Evolutionary conservation across 2,329 filamentous ascomycete species (phyloP), one percentile per base, ranked within the genome.

Genomic region (Stagonosporopsis vannaccii): DNA sequence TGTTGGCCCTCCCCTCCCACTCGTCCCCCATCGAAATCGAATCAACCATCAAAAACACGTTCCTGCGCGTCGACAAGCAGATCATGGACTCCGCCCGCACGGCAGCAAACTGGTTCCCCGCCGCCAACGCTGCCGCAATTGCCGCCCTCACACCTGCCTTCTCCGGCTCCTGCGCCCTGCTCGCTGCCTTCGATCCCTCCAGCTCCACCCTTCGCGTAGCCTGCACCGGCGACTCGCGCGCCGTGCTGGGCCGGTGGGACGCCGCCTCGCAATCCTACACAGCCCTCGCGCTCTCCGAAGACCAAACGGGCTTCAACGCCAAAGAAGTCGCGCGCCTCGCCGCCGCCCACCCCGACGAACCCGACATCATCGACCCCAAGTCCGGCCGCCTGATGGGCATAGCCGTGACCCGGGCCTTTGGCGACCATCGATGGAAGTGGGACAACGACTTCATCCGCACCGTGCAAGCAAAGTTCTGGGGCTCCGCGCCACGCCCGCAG

Each of bases 391-490:
- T 90, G 0, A 79, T 89, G 56, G 88, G 89, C 1, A 64, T 84
- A 1, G 80, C 86, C 36, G 81, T 89, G 1, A 86, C 87, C 0
- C 81, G 88, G 5, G 87, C 86, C 0, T 90, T 91, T 67, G 89
- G 89, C 15, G 88, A 91, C 68, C 80, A 83, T 46, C 80, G 84
- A 55, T 90, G 86, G 85, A 91, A 91, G 70, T 90, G 87, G 85
- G 70, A 83, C 4, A 67, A 81, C 13, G 78, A 81, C 2, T 72
- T 84, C 6, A 78, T 83, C 54, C 69, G 75, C 30, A 70, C 78
- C 2, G 74, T 81, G 17, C 77, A 79, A 59, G 66, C 71, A 53
- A 78, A 79, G 46, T 86, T 80, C 73, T 84, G 78, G 68, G 84
- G 82, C 41, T 79, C 80, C 2, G 63, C 64, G 1, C 79, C 79